A percentile compares a stretch with the other conserved stretches of the same genome.
phyloP scores from a whole-genome alignment of 306 rosid genomes.

The Vachellia pachyceras region DNA sequence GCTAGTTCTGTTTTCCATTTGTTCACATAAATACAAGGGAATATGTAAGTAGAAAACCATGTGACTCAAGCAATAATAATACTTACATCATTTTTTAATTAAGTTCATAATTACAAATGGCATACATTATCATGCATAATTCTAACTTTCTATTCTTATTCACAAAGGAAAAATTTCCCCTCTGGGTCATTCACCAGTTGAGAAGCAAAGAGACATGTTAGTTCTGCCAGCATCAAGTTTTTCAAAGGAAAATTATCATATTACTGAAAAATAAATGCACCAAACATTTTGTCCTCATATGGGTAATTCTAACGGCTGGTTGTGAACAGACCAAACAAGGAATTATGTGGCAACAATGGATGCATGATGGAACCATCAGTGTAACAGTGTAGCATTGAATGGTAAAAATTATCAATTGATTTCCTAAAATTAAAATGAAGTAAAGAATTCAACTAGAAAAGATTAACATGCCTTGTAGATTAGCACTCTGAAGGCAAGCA shows the following conservation, averaged over 20 bases:
- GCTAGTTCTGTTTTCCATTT: conserved; percentile 28
- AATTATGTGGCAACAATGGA: conserved; percentile 20
- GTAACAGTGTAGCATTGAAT: not conserved
- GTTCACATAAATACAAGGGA: conserved; percentile 9
- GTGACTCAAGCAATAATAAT: conserved; percentile 4
- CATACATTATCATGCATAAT: conserved; percentile 23
- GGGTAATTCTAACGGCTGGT: not conserved
- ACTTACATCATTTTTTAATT: not conserved
- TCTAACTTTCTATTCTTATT: conserved; percentile 29
- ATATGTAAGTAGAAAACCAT: conserved; percentile 25
- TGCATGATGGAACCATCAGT: not conserved
- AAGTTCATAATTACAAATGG: conserved; percentile 24
- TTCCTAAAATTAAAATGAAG: conserved; percentile 24
- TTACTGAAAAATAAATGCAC: not conserved
- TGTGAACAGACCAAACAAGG: conserved; percentile 29
- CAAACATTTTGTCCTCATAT: not conserved
- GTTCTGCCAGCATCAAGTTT: conserved; percentile 23
- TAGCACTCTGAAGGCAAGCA: conserved; percentile 90
- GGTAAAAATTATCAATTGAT: not conserved
- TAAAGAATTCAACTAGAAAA: conserved; percentile 19
- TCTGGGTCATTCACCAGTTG: conserved; percentile 3
- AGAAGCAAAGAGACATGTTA: conserved; percentile 8
- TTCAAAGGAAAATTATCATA: not conserved
- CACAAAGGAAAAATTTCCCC: not conserved
- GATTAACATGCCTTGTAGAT: conserved; percentile 74